These are phyloP conservation scores for Ophioceras dolichostomum DNA, from an alignment of 2,329 filamentous ascomycete species.

Conservation along the genomic window DNA sequence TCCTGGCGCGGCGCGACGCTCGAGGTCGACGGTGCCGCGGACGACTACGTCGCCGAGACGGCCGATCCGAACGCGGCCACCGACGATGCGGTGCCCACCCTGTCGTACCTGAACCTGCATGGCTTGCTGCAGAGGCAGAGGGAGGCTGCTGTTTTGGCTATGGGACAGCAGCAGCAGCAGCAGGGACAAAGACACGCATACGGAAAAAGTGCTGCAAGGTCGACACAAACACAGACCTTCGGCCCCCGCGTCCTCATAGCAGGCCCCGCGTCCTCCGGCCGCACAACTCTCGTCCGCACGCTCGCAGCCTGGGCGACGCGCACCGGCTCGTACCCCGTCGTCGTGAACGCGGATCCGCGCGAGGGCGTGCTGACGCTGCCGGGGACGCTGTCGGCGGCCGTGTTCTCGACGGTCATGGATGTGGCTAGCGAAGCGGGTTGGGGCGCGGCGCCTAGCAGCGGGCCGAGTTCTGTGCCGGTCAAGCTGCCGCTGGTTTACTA, in stretches of 20 bases:
- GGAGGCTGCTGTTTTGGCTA: slow-evolving; percentile 34
- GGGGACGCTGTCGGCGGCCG: slow-evolving; percentile 74
- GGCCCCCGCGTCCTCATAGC: slow-evolving; percentile 79
- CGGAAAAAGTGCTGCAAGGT: slow-evolving; percentile 16
- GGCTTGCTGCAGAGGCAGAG: slow-evolving; percentile 70
- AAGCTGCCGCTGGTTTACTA: slow-evolving; percentile 89
- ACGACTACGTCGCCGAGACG: slow-evolving; percentile 48
- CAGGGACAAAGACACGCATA: too few species aligned
- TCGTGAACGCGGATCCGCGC: slow-evolving; percentile 73
- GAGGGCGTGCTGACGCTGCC: slow-evolving; percentile 70
- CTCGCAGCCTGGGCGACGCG: slow-evolving; percentile 71
- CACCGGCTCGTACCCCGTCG: slow-evolving; percentile 60
- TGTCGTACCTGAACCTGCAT: slow-evolving; percentile 74
- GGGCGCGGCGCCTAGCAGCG: slow-evolving; percentile 83
- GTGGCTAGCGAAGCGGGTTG: slow-evolving; percentile 69
- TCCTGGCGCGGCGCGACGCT: slow-evolving; percentile 87
- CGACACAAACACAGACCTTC: slow-evolving; percentile 22
- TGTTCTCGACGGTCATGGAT: slow-evolving; percentile 78
- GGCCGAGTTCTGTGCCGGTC: slow-evolving; percentile 75
- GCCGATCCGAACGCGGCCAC: slow-evolving; percentile 30
- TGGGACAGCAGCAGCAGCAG: too few species aligned
- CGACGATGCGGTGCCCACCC: slow-evolving; percentile 39
- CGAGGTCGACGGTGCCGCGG: slow-evolving; percentile 55
- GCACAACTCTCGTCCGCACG: slow-evolving; percentile 69
- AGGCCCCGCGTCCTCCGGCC: slow-evolving; percentile 67